Evolutionary conservation across 768 basidiomycete genomes (phyloP).

Genomic region (Nevesoporus exiguus): DNA sequence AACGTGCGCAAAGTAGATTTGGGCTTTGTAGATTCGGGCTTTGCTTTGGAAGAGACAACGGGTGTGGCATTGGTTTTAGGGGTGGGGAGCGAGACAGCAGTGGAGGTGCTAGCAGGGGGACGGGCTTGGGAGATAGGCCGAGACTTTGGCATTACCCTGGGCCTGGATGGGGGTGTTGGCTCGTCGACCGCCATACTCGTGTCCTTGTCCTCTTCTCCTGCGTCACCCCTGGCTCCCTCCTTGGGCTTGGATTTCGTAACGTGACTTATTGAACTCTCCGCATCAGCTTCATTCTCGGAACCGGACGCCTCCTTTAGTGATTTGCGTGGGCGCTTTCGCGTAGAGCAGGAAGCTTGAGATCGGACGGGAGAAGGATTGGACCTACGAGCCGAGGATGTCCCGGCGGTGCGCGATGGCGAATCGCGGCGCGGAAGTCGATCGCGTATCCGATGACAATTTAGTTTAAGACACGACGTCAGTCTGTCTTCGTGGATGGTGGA

Average conservation of each 20-base stretch:
- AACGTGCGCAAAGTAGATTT: slow-evolving; percentile 19
- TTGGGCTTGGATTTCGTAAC: slow-evolving; percentile 8
- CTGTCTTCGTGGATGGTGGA: slow-evolving; percentile 65
- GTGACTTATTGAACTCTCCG: slow-evolving; percentile 6
- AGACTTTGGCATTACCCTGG: slow-evolving; percentile 15
- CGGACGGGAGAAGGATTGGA: slow-evolving; percentile 25
- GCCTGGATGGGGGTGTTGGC: slow-evolving; percentile 3
- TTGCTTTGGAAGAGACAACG: slow-evolving; percentile 1
- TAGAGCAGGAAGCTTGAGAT: slow-evolving; percentile 13
- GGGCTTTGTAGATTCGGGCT: background rate
- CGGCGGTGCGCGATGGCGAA: slow-evolving; percentile 4
- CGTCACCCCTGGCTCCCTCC: background rate
- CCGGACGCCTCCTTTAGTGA: slow-evolving; percentile 18
- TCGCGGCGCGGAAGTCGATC: slow-evolving; percentile 14
- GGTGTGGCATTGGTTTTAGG: background rate
- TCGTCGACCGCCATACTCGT: slow-evolving; percentile 11
- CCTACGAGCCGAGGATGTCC: slow-evolving; percentile 18
- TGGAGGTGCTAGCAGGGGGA: slow-evolving; percentile 6
- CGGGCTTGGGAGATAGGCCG: slow-evolving; percentile 10
- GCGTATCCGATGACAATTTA: slow-evolving; percentile 51
- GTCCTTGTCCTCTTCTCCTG: slow-evolving; percentile 1
- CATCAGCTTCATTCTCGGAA: slow-evolving; percentile 20
- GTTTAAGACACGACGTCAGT: slow-evolving; percentile 53
- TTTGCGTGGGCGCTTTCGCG: slow-evolving; percentile 26
- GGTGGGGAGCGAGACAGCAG: background rate